Evolutionary conservation across 2,329 filamentous ascomycete species (phyloP), one percentile per base, ranked within the genome.

Genomic region (Tolypocladium ophioglossoides): DNA sequence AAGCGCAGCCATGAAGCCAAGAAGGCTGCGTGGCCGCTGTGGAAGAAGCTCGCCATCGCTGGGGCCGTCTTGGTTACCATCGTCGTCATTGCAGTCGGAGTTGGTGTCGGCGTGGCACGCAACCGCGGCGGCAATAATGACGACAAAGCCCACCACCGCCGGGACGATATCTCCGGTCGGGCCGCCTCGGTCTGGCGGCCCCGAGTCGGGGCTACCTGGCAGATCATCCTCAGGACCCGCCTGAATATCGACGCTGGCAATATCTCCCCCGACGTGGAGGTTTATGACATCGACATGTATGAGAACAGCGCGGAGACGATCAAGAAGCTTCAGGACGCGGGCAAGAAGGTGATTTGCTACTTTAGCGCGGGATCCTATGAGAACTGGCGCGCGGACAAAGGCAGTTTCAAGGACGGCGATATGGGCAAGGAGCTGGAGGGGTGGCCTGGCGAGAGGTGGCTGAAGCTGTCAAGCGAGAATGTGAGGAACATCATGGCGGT

Each of bases 311-410:
- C 54, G 2, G 51, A 58, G 14, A 66, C 66, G 2, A 64, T 86
- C 55, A 74, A 82, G 56, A 71, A 83, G 14, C 82, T 85, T 65
- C 72, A 77, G 55, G 80, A 78, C 52, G 66, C 70, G 4, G 78
- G 76, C 10, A 79, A 79, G 63, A 82, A 79, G 57, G 79, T 88
- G 52, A 83, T 89, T 55, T 90, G 86, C 72, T 90, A 90, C 69
- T 89, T 89, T 70, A 85, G 82, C 52, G 85, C 84, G 0, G 86
- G 86, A 1, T 84, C 80, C 9, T 87, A 79, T 61, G 86, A 90
- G 67, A 64, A 81, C 51, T 81, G 77, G 71, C 76, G 85, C 3
- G 68, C 74, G 0, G 86, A 89, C 63, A 74, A 75, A 20, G 64
- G 63, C 32, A 61, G 78, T 5, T 89, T 88, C 63, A 63, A 70